Evolutionary conservation across 164 flowering plant genomes (phyloP).

Genomic region (Magnolia changhungtana): DNA sequence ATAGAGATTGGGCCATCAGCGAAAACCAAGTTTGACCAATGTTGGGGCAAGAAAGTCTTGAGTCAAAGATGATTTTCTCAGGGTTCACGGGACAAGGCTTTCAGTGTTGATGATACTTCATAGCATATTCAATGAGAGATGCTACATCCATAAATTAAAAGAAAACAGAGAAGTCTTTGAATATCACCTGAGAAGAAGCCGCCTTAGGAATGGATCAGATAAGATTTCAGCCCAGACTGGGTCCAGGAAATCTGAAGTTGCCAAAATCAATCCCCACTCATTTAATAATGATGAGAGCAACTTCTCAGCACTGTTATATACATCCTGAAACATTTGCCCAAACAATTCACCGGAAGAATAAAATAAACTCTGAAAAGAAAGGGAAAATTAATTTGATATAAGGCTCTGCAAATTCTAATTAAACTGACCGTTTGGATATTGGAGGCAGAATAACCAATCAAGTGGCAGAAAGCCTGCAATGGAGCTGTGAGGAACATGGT

Average conservation of each 20-base stretch:
- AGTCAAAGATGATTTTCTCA: not conserved
- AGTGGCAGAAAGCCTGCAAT: slow-evolving; percentile 74
- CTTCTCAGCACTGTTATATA: slow-evolving; percentile 52
- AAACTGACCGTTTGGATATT: slow-evolving; percentile 58
- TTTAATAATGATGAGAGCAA: slow-evolving; percentile 59
- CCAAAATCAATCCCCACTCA: slow-evolving; percentile 67
- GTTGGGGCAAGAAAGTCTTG: not conserved
- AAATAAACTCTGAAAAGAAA: not conserved
- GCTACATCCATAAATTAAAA: too few species aligned
- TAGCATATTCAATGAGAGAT: too few species aligned
- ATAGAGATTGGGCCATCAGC: too few species aligned
- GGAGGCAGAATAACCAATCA: slow-evolving; percentile 68
- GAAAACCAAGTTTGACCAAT: not conserved
- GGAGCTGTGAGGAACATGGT: slow-evolving; percentile 88
- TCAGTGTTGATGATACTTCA: not conserved
- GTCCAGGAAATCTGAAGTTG: slow-evolving; percentile 57
- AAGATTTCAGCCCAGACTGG: slow-evolving; percentile 83
- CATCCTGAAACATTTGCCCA: slow-evolving; percentile 44
- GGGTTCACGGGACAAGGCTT: not conserved
- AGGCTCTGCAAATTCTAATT: not conserved
- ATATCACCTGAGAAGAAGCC: slow-evolving; percentile 73
- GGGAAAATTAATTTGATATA: not conserved
- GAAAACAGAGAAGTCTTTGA: not conserved
- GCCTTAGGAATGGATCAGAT: slow-evolving; percentile 79
- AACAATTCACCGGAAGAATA: not conserved